These are phyloP conservation scores for Hypoxylon fragiforme DNA, from an alignment of 495 filamentous ascomycete genomes.

Conservation along the genomic window DNA sequence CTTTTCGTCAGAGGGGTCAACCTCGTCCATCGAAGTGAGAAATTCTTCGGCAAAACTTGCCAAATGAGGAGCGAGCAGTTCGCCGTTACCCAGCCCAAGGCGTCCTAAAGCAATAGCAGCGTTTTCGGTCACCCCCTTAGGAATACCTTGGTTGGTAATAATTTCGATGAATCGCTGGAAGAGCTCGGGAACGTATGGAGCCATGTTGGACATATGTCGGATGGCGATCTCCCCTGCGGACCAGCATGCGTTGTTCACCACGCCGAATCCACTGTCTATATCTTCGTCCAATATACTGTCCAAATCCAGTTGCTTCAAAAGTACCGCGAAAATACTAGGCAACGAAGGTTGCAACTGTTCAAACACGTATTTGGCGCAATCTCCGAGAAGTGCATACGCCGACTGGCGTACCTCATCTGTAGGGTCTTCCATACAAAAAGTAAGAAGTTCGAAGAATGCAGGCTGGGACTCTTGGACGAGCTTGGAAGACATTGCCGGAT, in stretches of 20 bases:
- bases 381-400: constrained; percentile 91
- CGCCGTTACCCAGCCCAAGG: constrained; percentile 79
- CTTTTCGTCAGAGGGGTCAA: constrained; percentile 92
- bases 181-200: constrained; percentile 74
- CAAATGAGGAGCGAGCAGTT: constrained; percentile 79
- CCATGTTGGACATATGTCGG: constrained; percentile 70
- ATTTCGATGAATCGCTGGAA: constrained; percentile 76
- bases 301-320: constrained; percentile 87
- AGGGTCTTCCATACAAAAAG: constrained; percentile 89
- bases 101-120: constrained; percentile 91
- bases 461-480: constrained; percentile 76
- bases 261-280: constrained; percentile 77
- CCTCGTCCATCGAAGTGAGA: constrained; percentile 76
- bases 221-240: constrained; percentile 92
- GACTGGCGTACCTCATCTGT: constrained; percentile 95
- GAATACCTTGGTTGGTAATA: constrained; percentile 78
- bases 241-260: constrained; percentile 99
- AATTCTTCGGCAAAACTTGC: constrained; percentile 79
- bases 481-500: constrained; percentile 70
- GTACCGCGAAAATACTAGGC: constrained; percentile 69
- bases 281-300: constrained; percentile 74
- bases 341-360: constrained; percentile 76
- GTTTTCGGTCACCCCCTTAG: constrained; percentile 91
- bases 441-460: constrained; percentile 85
- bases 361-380: constrained; percentile 96